phyloP scores from a whole-genome alignment of 768 basidiomycete genomes.

The Auricularia sp. region DNA sequence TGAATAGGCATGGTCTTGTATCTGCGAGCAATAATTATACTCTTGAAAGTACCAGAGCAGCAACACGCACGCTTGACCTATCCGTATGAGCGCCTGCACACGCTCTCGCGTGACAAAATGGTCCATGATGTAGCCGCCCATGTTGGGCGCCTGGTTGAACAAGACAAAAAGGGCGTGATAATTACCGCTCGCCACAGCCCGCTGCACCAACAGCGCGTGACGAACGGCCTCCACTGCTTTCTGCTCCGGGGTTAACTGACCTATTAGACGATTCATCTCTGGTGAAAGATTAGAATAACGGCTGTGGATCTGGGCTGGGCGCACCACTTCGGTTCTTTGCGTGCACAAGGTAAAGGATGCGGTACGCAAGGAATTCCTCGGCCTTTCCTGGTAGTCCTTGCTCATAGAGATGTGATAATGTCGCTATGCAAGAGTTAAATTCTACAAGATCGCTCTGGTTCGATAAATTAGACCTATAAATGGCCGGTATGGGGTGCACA shows the following conservation, averaged over 20 bases:
- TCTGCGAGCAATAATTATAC: constrained; percentile 31
- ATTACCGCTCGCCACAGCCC: constrained; percentile 83
- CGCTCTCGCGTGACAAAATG: constrained; percentile 93
- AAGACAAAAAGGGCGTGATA: constrained; percentile 87
- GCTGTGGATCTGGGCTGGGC: constrained; percentile 16
- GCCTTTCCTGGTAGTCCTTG: constrained; percentile 86
- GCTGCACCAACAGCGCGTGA: constrained; percentile 85
- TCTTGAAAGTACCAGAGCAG: background rate
- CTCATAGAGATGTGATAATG: constrained; percentile 82
- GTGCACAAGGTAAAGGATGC: constrained; percentile 90
- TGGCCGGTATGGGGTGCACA: constrained; percentile 15
- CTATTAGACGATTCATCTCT: constrained; percentile 96
- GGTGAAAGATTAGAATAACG: constrained; percentile 1
- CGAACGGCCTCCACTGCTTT: constrained; percentile 68
- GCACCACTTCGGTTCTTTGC: constrained; percentile 88
- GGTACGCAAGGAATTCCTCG: constrained; percentile 95
- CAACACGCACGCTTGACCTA: constrained; percentile 79
- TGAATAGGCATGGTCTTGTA: constrained; percentile 69
- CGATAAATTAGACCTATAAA: constrained; percentile 3
- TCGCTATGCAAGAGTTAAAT: constrained; percentile 95
- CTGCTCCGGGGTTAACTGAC: constrained; percentile 91
- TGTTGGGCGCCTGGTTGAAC: constrained; percentile 79
- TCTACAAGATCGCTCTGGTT: constrained; percentile 90
- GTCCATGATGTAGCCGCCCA: constrained; percentile 99
- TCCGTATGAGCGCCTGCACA: constrained; percentile 73